phyloP scores from a whole-genome alignment of 2,329 filamentous ascomycete species.

The Claviceps sp. region DNA sequence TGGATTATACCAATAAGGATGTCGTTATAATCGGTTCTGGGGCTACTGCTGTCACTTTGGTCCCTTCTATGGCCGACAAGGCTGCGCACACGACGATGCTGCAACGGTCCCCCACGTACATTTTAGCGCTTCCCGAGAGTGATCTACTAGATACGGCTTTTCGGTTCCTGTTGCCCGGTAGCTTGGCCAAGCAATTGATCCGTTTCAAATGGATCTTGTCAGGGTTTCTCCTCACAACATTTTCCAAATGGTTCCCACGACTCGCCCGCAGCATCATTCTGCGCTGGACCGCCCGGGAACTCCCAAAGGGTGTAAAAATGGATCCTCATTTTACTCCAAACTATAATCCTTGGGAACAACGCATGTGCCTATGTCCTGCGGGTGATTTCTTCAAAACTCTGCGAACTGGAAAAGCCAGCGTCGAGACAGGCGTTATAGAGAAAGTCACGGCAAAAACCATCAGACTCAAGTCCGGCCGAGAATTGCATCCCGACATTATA shows the following conservation, averaged over 20 bases:
- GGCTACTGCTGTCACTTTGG: conserved; percentile 61
- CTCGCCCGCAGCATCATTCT: conserved; percentile 33
- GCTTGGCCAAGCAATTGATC: conserved; percentile 32
- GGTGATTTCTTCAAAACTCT: conserved; percentile 38
- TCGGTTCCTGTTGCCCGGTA: conserved; percentile 29
- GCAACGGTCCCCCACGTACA: conserved; percentile 60
- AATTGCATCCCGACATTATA: conserved; percentile 48
- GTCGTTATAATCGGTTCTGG: conserved; percentile 61
- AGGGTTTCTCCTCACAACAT: conserved; percentile 28
- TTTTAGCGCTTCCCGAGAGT: conserved; percentile 36
- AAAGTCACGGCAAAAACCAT: conserved; percentile 32
- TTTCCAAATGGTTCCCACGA: conserved; percentile 29
- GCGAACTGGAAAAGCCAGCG: conserved; percentile 22
- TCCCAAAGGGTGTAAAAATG: conserved; percentile 37
- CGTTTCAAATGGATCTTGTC: conserved; percentile 32
- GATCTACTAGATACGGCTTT: conserved; percentile 21
- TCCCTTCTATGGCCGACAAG: conserved; percentile 51
- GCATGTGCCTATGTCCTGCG: conserved; percentile 50
- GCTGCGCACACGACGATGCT: conserved; percentile 60
- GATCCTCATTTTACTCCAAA: conserved; percentile 47
- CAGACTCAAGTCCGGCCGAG: conserved; percentile 26
- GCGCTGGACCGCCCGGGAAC: conserved; percentile 25
- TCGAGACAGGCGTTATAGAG: conserved; percentile 36
- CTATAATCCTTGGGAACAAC: conserved; percentile 57
- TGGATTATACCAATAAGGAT: conserved; percentile 50